Percentiles rank a stretch among this genome's conserved stretches.
Evolutionary conservation across 768 basidiomycete species (phyloP).

Genomic region (Lactarius sanguifluus): DNA sequence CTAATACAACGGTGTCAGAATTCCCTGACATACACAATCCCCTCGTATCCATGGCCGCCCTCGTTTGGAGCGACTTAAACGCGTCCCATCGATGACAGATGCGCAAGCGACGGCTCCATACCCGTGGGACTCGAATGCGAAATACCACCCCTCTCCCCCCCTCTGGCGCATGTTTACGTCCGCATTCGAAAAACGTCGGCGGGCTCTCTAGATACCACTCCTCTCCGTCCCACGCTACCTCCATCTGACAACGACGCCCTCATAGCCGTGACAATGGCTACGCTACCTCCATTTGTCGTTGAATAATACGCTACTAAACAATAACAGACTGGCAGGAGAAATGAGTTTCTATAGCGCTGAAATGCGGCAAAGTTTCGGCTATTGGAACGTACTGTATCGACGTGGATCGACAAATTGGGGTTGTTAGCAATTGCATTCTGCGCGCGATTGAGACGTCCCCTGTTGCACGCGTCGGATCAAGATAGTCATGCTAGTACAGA

Average conservation of each 20-base stretch:
- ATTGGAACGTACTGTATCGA: neutral
- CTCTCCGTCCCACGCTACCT: slow-evolving; percentile 14
- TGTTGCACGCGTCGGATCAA: slow-evolving; percentile 15
- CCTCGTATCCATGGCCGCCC: slow-evolving; percentile 25
- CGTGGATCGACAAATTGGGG: slow-evolving; percentile 1
- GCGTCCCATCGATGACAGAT: slow-evolving; percentile 13
- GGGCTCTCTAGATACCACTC: slow-evolving; percentile 8
- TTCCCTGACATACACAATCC: slow-evolving; percentile 1
- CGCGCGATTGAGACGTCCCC: slow-evolving; percentile 1
- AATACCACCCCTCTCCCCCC: slow-evolving; percentile 8
- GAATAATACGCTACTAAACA: neutral
- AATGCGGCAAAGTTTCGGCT: slow-evolving; percentile 4
- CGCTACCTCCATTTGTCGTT: slow-evolving; percentile 3
- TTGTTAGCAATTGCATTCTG: neutral
- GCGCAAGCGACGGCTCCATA: slow-evolving; percentile 13
- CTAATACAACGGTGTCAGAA: slow-evolving; percentile 6
- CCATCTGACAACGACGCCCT: slow-evolving; percentile 4
- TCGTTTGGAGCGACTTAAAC: slow-evolving; percentile 18
- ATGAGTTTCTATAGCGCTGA: neutral
- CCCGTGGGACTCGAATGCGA: slow-evolving; percentile 15
- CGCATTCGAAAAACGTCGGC: slow-evolving; percentile 11
- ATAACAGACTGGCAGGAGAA: neutral
- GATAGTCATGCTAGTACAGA: neutral
- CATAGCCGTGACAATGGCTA: slow-evolving; percentile 1
- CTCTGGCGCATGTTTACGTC: slow-evolving; percentile 16